Percentiles rank a stretch among this genome's conserved stretches.
Conservation (phyloP, 2,329 filamentous ascomycete species). For the Aspergillus pseudotamarii region DNA sequence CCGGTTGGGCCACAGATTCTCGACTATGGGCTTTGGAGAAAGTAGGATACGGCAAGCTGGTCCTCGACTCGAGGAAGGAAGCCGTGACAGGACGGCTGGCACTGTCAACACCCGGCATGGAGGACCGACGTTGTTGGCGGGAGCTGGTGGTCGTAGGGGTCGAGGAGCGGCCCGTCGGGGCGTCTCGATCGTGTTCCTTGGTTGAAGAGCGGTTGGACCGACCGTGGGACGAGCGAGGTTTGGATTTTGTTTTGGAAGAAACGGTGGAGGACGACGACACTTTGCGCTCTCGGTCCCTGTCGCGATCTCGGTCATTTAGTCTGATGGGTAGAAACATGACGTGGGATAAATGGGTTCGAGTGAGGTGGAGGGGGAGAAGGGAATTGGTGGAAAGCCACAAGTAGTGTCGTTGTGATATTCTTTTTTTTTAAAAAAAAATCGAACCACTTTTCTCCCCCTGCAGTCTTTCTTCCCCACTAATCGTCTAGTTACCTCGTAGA, state of each 20-base stretch:
- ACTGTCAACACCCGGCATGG: constrained; percentile 57
- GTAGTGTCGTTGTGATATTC: constrained; percentile 12
- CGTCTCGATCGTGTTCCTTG: constrained; percentile 37
- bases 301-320: constrained; percentile 39
- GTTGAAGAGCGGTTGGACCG: constrained; percentile 35
- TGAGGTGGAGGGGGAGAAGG: constrained; percentile 26
- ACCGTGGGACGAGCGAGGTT: constrained; percentile 35
- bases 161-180: constrained; percentile 32
- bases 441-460: constrained; percentile 10
- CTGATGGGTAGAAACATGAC: constrained; percentile 43
- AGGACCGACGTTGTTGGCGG: constrained; percentile 41
- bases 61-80: constrained; percentile 48
- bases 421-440: constrained; percentile 4
- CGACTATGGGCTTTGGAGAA: constrained; percentile 93
- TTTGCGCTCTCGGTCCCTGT: constrained; percentile 31
- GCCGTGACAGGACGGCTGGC: constrained; percentile 35
- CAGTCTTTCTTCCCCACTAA: constrained; percentile 8
- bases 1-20: constrained; percentile 66
- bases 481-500: constrained; percentile 30
- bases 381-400: constrained; percentile 16
- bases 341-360: constrained; percentile 26
- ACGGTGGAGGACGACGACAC: constrained; percentile 30
- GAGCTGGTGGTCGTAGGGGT: constrained; percentile 28
- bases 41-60: constrained; percentile 71
- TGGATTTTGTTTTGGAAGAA: constrained; percentile 30